phyloP scores from a whole-genome alignment of 345 rosid species.

The Excoecaria agallocha region DNA sequence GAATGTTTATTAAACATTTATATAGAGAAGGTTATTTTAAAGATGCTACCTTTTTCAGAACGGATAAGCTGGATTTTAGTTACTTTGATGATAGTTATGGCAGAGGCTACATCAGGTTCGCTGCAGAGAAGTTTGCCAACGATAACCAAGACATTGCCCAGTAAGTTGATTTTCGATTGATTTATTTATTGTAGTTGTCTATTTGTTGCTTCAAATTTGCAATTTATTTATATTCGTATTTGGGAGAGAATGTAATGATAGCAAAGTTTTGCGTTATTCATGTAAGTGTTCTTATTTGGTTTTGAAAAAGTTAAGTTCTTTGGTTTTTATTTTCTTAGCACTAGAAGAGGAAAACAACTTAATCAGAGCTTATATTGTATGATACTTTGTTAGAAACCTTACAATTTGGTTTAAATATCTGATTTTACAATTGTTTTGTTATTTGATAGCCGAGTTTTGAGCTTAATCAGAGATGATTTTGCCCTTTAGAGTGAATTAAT shows the following conservation, averaged over 20 bases:
- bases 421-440: neutral
- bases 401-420: too few species aligned
- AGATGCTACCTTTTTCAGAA: conserved; percentile 54
- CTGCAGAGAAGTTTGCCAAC: conserved; percentile 52
- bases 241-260: too few species aligned
- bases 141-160: conserved; percentile 75
- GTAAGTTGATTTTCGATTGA: conserved; percentile 35
- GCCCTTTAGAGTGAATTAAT: neutral
- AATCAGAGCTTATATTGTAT: too few species aligned
- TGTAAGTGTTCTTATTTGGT: too few species aligned
- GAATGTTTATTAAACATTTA: conserved; percentile 51
- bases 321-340: too few species aligned
- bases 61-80: conserved; percentile 38
- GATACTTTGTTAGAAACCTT: too few species aligned
- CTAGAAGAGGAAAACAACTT: too few species aligned
- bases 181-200: neutral
- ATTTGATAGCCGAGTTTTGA: neutral
- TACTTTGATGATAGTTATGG: conserved; percentile 54
- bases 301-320: too few species aligned
- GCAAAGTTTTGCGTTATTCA: neutral
- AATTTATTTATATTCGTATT: too few species aligned
- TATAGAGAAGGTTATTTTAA: conserved; percentile 55
- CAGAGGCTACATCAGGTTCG: conserved; percentile 52
- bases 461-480: neutral
- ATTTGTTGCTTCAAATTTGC: neutral